Base-by-base conservation (phyloP, 345 rosid species). In the Syzygium oleosum region DNA sequence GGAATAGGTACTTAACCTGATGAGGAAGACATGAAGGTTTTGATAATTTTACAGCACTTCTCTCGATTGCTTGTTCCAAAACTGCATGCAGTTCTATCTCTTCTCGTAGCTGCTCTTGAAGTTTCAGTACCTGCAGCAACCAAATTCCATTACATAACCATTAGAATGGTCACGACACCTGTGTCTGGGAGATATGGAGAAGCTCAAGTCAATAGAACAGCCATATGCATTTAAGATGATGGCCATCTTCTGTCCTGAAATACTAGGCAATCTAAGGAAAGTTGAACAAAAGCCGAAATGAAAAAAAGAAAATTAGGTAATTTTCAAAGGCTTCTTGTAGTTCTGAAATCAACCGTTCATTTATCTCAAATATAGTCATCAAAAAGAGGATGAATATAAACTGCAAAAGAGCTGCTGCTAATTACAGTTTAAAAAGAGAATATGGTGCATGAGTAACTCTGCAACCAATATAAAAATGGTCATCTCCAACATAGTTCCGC, bases 31-130 rank as follows among this genome's bases (percentile, higher is more conserved):
- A 90, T 77, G 92, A 90, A 52, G 91, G 73, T 87, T 89, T 52
- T 38, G 94, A 92, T 54, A 94, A 86, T 88, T 93, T 92, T 85
- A 91, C 89, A 56, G 94, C 90, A 86, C 91, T 94, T 90, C 92
- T 93, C 91, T 91, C 92, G 21, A 92, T 87, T 53, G 94, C 94
- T 58, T 90, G 92, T 90, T 94, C 94, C 89, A 97, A 87, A 88
- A 92, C 87, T 34, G 90, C 89, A 89, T 96, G 99, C 88, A 94
- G 73, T 78, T 93, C 93, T 90, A 94, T 89, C 93, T 97, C 98
- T 89, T 93, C 93, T 90, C 91, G 95, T 87, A 97, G 94, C 91
- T 94, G 92, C 87, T 91, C 91, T 84, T 94, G 95, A 89, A 97
- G 92, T 89, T 88, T 93, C 88, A 91, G 90, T 17, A 97, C 97